Evolutionary conservation across 805 yeast genomes (phyloP), one percentile per base, ranked within the genome.

Genomic region (Saturnispora zaruensis): DNA sequence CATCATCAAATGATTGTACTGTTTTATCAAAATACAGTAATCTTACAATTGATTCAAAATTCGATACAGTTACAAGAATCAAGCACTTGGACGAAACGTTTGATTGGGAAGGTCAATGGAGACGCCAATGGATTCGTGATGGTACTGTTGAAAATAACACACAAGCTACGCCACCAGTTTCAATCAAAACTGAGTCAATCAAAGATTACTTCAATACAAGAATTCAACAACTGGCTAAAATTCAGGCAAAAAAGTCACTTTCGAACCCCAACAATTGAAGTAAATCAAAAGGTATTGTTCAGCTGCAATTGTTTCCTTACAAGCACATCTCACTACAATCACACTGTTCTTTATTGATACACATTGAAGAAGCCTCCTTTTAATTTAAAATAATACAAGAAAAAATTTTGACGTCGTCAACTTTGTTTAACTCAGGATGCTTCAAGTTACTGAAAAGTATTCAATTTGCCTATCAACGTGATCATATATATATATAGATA

Each of bases 1-100:
- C 4, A 6, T 7, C 6, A 26, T 26, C 28, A n/a, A 9, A 3
- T 1, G 43, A 45, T 13, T 5, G 20, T 13, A 47, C 50, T 21
- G 3, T 8, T 7, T 40, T 47, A 20, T 11, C 21, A 7, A 48
- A 49, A 21, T 51, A 51, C 30, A 28, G 45, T 20, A 49, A 48
- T 28, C 6, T 51, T 4, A 34, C 8, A 6, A 45, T 48, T 11
- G 45, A 48, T 32, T 41, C 45, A 4, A 36, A 36, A 26, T 44
- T 36, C n/a, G 51, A 48, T 38, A 24, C 38, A 13, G 7, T 16
- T 7, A n/a, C 23, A 9, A 42, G 26, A 30, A 38, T 51, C 3
- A 14, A 18, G 13, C 7, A 48, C 6, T 18, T 48, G 18, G 50
- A 51, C 23, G 49, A 48, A 5, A 18, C 46, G 1, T 51, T 48